Evolutionary conservation across 192 early-diverging fungal species (phyloP), one percentile per base, ranked within the genome.

Genomic region (Dispira parvispora): DNA sequence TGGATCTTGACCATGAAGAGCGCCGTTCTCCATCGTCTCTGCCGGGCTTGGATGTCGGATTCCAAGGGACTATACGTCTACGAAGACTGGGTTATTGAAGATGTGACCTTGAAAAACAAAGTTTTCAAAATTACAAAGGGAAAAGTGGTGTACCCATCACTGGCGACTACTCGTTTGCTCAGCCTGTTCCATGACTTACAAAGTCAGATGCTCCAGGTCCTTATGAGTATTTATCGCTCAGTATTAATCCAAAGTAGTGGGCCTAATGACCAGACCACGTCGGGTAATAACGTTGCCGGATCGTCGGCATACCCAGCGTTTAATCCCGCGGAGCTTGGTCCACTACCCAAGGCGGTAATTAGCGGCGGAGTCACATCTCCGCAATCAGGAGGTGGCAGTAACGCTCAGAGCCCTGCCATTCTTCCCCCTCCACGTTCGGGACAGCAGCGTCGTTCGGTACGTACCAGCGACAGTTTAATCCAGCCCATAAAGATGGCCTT

Each of bases 1-100:
- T 69, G 88, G 53, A 83, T 89, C 67, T 82, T 84, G 56, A 73
- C 80, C 38, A 69, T 91, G n/a, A 82, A 87, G 62, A 76, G 75
- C 65, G 80, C 84, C 46, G 82, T 86, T 70, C 69, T 86, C 13
- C 81, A 92, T 53, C 75, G 81, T 14, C 69, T 94, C 11, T 93
- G 90, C 70, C 75, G 82, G 52, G 78, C 73, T 64, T 86, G 90
- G 82, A 79, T 83, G 54, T 71, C 80, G 68, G 89, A 90, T 86
- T 71, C 69, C 16, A 64, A 55, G 46, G 53, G 50, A 23, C 71
- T 76, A 69, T 26, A 66, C n/a, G 57, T 73, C 62, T 71, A 76
- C 56, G 83, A 75, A 44, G 62, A 54, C 52, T 73, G 69, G 68
- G 47, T 64, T 12, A 49, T 74, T 64, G 67, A 70, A n/a, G 68